A percentile compares a stretch with the other conserved stretches of the same genome.
phyloP scores from a whole-genome alignment of 495 filamentous ascomycete genomes.

The Penicillium simplicissimum region DNA sequence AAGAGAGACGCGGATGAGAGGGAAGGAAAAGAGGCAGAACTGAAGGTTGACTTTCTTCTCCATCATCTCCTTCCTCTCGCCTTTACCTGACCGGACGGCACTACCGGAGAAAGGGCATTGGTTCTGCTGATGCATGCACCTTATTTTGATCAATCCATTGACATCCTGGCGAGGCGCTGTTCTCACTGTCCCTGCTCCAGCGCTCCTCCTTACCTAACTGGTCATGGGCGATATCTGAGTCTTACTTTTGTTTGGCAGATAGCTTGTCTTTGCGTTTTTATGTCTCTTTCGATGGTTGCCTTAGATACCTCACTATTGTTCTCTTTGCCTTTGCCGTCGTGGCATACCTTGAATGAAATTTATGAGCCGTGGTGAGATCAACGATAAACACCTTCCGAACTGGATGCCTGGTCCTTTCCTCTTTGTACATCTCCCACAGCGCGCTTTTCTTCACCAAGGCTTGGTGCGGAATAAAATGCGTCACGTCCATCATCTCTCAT shows the following conservation, averaged over 20 bases:
- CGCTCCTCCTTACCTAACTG: constrained; percentile 6
- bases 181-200: constrained; percentile 14
- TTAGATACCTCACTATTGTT: constrained; percentile 34
- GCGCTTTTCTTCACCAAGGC: too few species aligned
- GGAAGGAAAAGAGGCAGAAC: neutral
- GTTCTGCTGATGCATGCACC: constrained; percentile 16
- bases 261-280: neutral
- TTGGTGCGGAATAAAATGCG: too few species aligned
- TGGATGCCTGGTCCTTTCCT: too few species aligned
- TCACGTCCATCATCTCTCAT: neutral
- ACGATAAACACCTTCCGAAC: neutral
- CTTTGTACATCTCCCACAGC: too few species aligned
- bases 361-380: constrained; percentile 19
- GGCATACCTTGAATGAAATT: constrained; percentile 25
- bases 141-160: constrained; percentile 10
- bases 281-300: constrained; percentile 16
- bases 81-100: constrained; percentile 11
- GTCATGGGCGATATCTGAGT: constrained; percentile 16
- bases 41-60: neutral
- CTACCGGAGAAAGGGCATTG: constrained; percentile 31
- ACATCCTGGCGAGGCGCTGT: neutral
- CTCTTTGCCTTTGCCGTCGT: constrained; percentile 9
- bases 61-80: neutral
- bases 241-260: neutral
- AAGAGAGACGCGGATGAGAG: neutral